Conservation (phyloP, 495 filamentous ascomycete species). For the Annulohypoxylon maeteangense region DNA sequence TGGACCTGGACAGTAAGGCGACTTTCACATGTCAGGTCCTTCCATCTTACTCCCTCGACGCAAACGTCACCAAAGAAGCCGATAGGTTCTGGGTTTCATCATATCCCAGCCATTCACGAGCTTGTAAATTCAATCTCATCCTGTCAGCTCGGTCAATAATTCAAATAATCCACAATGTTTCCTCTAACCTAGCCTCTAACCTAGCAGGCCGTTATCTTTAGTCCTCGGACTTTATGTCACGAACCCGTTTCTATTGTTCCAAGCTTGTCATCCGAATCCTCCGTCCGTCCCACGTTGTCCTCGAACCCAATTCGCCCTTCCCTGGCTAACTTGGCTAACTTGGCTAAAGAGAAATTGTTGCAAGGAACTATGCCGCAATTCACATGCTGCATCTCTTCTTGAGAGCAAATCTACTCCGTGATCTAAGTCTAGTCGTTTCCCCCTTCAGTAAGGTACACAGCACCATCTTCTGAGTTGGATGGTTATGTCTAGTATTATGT, state of each 20-base stretch:
- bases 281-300: conserved; percentile 28
- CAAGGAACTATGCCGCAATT: conserved; percentile 26
- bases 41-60: conserved; percentile 15
- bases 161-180: conserved; percentile 32
- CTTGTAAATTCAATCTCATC: conserved; percentile 30
- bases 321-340: conserved; percentile 1
- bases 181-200: conserved; percentile 16
- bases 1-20: conserved; percentile 4
- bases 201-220: conserved; percentile 14
- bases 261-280: conserved; percentile 25
- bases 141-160: conserved; percentile 35
- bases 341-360: background rate
- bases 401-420: conserved; percentile 1
- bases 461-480: background rate
- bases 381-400: conserved; percentile 24
- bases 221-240: conserved; percentile 34
- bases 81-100: conserved; percentile 37
- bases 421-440: background rate
- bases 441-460: background rate
- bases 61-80: conserved; percentile 42
- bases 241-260: conserved; percentile 26
- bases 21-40: conserved; percentile 39
- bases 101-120: conserved; percentile 36
- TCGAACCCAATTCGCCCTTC: conserved; percentile 17
- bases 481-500: conserved; percentile 9